Evolutionary conservation across 1,284 basidiomycete species (phyloP).

Genomic region (Cutaneotrichosporon mucoides): DNA sequence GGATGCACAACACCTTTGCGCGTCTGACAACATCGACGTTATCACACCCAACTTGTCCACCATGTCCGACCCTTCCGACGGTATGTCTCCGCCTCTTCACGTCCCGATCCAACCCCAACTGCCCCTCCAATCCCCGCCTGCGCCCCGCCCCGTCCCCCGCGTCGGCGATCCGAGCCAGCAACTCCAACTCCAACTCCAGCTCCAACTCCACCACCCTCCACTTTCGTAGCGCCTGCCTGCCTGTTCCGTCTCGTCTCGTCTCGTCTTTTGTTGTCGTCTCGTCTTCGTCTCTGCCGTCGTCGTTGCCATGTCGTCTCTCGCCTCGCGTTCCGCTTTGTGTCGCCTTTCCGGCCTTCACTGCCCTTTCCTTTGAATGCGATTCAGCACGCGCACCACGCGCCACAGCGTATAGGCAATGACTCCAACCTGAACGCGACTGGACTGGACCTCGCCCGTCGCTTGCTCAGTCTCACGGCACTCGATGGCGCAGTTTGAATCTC

Average conservation of each 20-base stretch:
- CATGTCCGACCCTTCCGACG: conserved; percentile 50
- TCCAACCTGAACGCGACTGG: too few relatives aligned
- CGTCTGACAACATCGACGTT: neutral
- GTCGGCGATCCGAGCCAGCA: neutral
- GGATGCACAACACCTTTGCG: neutral
- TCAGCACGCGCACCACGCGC: neutral
- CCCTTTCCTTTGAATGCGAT: neutral
- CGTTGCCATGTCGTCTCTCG: neutral
- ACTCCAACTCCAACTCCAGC: neutral
- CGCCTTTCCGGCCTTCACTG: too few relatives aligned
- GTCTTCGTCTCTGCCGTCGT: neutral
- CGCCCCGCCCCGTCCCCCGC: neutral
- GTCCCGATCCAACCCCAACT: conserved; percentile 1
- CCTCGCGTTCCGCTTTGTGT: neutral
- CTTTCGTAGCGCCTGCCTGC: neutral
- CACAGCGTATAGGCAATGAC: neutral
- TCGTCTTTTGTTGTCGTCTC: neutral
- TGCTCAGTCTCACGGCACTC: too few relatives aligned
- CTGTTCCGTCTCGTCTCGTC: conserved; percentile 2
- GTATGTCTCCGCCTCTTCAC: conserved; percentile 34
- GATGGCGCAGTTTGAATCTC: too few relatives aligned
- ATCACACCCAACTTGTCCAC: conserved; percentile 4
- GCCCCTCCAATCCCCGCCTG: neutral
- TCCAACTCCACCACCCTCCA: neutral
- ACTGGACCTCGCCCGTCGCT: too few relatives aligned